Conservation (phyloP, 2,329 filamentous ascomycete species). For the Teratosphaeria pseudoeucalypti region DNA sequence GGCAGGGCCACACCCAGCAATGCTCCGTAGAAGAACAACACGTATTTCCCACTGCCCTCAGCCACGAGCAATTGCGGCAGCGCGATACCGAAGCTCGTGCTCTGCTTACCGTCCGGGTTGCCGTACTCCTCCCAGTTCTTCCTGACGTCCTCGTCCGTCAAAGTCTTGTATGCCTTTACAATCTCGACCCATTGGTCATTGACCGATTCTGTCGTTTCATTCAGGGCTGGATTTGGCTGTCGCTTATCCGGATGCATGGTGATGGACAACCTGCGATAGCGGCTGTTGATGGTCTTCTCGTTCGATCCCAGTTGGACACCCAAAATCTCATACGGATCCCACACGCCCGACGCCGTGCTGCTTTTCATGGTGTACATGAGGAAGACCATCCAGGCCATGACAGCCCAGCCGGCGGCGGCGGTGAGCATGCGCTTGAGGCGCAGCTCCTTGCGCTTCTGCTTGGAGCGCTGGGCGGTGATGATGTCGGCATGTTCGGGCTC, state of each 20-base stretch:
- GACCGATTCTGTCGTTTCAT: constrained; percentile 74
- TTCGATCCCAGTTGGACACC: constrained; percentile 71
- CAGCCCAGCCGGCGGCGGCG: constrained; percentile 64
- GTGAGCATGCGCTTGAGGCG: constrained; percentile 74
- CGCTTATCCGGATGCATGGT: constrained; percentile 91
- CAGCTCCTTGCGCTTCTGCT: constrained; percentile 82
- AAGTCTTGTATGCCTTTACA: constrained; percentile 93
- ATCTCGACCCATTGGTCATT: constrained; percentile 89
- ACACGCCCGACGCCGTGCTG: constrained; percentile 66
- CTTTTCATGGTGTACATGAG: constrained; percentile 54
- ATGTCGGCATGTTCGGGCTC: constrained; percentile 73
- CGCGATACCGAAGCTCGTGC: constrained; percentile 94
- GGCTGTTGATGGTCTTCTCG: constrained; percentile 85
- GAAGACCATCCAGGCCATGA: constrained; percentile 87
- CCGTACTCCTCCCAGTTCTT: constrained; percentile 96
- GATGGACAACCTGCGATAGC: constrained; percentile 77
- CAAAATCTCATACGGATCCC: constrained; percentile 95
- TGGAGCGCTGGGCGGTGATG: constrained; percentile 69
- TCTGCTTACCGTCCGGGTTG: constrained; percentile 96
- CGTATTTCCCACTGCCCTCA: constrained; percentile 91
- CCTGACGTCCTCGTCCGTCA: constrained; percentile 93
- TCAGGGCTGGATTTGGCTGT: constrained; percentile 70
- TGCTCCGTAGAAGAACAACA: constrained; percentile 78
- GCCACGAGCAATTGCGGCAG: constrained; percentile 86
- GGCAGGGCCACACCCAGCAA: constrained; percentile 84